Conservation (phyloP, 352 stramenopile species). For the Phytophthora cactorum region DNA sequence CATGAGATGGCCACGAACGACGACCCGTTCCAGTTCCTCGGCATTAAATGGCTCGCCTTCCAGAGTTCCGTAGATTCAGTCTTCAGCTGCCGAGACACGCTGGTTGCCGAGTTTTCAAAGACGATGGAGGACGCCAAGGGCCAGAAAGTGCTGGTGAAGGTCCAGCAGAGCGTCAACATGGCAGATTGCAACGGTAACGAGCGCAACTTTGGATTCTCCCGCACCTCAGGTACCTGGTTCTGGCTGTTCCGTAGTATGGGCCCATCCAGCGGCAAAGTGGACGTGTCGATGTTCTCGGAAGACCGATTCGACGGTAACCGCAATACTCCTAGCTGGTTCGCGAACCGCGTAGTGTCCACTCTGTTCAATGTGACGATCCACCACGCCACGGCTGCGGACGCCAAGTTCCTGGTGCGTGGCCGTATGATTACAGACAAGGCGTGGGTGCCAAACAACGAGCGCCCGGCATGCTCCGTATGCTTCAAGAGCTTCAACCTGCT, state of each 20-base stretch:
- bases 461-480: constrained; percentile 72
- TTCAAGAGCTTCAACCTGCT: constrained; percentile 82
- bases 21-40: constrained; percentile 75
- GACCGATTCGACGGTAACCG: constrained; percentile 50
- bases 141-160: constrained; percentile 64
- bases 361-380: constrained; percentile 46
- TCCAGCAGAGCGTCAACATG: constrained; percentile 64
- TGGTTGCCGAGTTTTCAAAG: constrained; percentile 68
- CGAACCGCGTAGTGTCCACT: constrained; percentile 62
- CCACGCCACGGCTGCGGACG: constrained; percentile 57
- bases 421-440: constrained; percentile 68
- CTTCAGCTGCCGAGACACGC: constrained; percentile 63
- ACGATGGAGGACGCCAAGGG: constrained; percentile 64
- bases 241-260: constrained; percentile 66
- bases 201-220: constrained; percentile 69
- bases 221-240: constrained; percentile 57
- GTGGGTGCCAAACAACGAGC: constrained; percentile 75
- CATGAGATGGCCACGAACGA: constrained; percentile 44
- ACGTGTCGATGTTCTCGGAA: constrained; percentile 49
- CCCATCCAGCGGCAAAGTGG: constrained; percentile 58
- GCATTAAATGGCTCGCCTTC: constrained; percentile 78
- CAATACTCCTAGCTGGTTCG: constrained; percentile 73
- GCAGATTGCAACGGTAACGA: constrained; percentile 52
- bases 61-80: constrained; percentile 78
- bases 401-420: constrained; percentile 68